Percentiles rank a stretch among this genome's conserved stretches.
Evolutionary conservation across 805 yeast species (phyloP).

Genomic region (Starmerella powellii): DNA sequence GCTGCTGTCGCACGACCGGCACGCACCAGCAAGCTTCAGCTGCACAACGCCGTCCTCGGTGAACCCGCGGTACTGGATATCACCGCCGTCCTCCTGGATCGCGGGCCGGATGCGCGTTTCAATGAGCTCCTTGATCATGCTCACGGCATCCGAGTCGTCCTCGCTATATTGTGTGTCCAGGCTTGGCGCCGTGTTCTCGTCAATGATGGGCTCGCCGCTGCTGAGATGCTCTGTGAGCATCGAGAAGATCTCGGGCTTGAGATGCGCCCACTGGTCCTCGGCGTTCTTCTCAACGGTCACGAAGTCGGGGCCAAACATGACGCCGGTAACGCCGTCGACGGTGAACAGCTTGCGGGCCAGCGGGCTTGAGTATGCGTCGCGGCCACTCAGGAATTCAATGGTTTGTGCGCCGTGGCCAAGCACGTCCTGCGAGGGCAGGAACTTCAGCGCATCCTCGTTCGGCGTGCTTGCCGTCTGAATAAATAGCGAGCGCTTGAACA

Average conservation of each 20-base stretch:
- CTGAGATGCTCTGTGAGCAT: constrained; percentile 37
- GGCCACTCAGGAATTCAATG: constrained; percentile 57
- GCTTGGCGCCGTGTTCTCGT: constrained; percentile 30
- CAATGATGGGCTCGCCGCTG: constrained; percentile 42
- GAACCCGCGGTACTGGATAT: constrained; percentile 76
- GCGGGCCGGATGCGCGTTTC: constrained; percentile 96
- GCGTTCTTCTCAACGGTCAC: constrained; percentile 62
- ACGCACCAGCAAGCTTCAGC: constrained; percentile 86
- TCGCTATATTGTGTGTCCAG: constrained; percentile 40
- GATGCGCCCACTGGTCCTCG: constrained; percentile 56
- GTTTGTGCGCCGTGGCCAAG: constrained; percentile 50
- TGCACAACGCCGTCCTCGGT: constrained; percentile 82
- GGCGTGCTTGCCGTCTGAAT: constrained; percentile 82
- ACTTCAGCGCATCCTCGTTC: constrained; percentile 74
- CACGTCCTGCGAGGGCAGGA: constrained; percentile 62
- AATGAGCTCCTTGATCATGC: constrained; percentile 82
- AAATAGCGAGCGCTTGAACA: constrained; percentile 21
- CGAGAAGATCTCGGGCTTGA: constrained; percentile 49
- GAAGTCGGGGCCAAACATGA: constrained; percentile 74
- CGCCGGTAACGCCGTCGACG: constrained; percentile 62
- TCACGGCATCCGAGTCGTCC: constrained; percentile 67
- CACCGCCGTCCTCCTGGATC: constrained; percentile 98
- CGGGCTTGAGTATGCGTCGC: constrained; percentile 67
- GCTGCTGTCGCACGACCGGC: constrained; percentile 83
- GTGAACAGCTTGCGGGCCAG: constrained; percentile 62